Conservation (phyloP, 2,329 filamentous ascomycete species). For the Pseudonectria foliicola region DNA sequence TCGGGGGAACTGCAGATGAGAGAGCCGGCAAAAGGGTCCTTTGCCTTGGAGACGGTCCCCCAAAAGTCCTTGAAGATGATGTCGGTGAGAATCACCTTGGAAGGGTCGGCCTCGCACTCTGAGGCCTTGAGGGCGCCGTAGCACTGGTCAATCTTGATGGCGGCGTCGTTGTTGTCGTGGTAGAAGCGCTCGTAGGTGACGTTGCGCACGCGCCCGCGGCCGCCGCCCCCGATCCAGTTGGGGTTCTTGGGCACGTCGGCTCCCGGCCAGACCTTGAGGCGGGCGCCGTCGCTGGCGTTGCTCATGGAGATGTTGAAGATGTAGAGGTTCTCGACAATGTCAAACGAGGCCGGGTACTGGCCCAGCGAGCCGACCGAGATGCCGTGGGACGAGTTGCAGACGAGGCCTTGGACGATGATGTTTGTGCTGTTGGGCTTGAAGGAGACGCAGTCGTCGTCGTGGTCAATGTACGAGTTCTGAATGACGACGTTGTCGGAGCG, state of each 20-base stretch:
- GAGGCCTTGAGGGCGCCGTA: conserved; percentile 8
- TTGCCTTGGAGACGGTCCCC: conserved; percentile 12
- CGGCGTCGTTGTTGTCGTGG: conserved; percentile 49
- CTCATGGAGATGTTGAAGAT: conserved; percentile 52
- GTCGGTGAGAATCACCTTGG: conserved; percentile 13
- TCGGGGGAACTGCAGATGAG: conserved; percentile 18
- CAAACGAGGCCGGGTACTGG: conserved; percentile 54
- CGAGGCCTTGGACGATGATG: conserved; percentile 57
- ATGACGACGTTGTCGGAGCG: conserved; percentile 56
- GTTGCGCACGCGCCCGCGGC: conserved; percentile 48
- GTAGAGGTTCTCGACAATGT: conserved; percentile 60
- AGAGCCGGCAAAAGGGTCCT: conserved; percentile 16
- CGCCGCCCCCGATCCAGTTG: conserved; percentile 50
- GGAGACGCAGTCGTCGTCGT: conserved; percentile 53
- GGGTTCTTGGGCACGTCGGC: conserved; percentile 25
- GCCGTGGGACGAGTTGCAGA: conserved; percentile 62
- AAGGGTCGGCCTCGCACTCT: conserved; percentile 5
- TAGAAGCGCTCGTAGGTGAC: conserved; percentile 58
- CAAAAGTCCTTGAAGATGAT: conserved; percentile 19
- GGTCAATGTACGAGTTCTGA: conserved; percentile 51
- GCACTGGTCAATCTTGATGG: conserved; percentile 15
- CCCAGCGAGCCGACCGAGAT: conserved; percentile 65
- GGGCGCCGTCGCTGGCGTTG: conserved; percentile 55
- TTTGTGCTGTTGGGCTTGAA: conserved; percentile 68
- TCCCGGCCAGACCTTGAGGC: conserved; percentile 68